A percentile compares a stretch with the other conserved stretches of the same genome.
Conservation (phyloP, 2,329 filamentous ascomycete species). For the Talaromyces amestolkiae region DNA sequence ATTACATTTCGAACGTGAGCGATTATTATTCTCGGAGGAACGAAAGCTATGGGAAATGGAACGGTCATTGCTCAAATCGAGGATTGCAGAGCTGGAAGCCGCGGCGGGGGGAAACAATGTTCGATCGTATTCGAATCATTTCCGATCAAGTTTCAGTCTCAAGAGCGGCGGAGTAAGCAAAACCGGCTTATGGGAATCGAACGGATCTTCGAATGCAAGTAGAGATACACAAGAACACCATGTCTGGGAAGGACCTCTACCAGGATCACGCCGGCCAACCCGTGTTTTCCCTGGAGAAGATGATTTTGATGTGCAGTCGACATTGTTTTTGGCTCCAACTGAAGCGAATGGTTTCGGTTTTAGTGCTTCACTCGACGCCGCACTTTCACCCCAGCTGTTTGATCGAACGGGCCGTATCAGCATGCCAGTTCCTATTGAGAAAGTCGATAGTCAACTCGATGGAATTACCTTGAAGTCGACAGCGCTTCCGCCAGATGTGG, state of each 20-base stretch:
- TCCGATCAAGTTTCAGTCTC: slow-evolving; percentile 5
- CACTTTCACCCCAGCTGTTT: slow-evolving; percentile 38
- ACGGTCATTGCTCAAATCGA: slow-evolving; percentile 39
- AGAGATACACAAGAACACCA: slow-evolving; percentile 27
- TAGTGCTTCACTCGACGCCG: slow-evolving; percentile 39
- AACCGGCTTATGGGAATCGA: slow-evolving; percentile 5
- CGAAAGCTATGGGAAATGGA: slow-evolving; percentile 46
- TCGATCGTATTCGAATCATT: not conserved
- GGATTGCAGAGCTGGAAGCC: slow-evolving; percentile 43
- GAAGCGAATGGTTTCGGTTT: slow-evolving; percentile 31
- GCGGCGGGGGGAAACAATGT: slow-evolving; percentile 25
- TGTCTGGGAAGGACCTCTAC: slow-evolving; percentile 46
- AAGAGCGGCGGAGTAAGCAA: slow-evolving; percentile 5
- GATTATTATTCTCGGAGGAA: slow-evolving; percentile 43
- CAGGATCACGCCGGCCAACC: slow-evolving; percentile 36
- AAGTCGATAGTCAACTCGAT: slow-evolving; percentile 46
- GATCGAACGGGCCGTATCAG: slow-evolving; percentile 33
- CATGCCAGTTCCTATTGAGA: slow-evolving; percentile 46
- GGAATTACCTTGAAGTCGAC: slow-evolving; percentile 49
- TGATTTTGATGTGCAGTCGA: slow-evolving; percentile 22
- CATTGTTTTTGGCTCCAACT: slow-evolving; percentile 29
- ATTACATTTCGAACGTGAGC: slow-evolving; percentile 39
- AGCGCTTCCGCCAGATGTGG: slow-evolving; percentile 42
- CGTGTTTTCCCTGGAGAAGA: slow-evolving; percentile 43
- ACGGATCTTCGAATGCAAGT: not conserved